Conservation (phyloP, 2,329 filamentous ascomycete genomes). For the Sphaerostilbella broomeana region DNA sequence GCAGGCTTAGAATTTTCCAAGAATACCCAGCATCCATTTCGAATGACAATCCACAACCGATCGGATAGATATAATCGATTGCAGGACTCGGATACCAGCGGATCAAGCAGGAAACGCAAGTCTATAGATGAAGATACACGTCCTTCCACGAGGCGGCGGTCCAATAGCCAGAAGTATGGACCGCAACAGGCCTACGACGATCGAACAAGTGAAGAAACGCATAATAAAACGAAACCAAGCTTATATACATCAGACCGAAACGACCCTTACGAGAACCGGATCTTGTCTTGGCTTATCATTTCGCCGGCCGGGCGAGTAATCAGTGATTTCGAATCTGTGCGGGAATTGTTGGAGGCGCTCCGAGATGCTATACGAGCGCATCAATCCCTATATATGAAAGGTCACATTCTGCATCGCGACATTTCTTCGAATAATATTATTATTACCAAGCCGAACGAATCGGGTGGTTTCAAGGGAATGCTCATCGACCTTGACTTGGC, state of each 20-base stretch:
- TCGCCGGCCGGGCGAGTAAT: slow-evolving; percentile 12
- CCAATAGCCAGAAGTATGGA: too few species aligned
- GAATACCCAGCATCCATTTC: too few species aligned
- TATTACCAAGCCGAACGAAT: slow-evolving; percentile 8
- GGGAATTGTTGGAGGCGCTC: slow-evolving; percentile 8
- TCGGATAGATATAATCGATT: too few species aligned
- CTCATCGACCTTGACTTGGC: slow-evolving; percentile 13
- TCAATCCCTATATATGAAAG: slow-evolving; percentile 4
- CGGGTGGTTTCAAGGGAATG: slow-evolving; percentile 12
- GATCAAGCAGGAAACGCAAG: too few species aligned
- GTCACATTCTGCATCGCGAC: slow-evolving; percentile 9
- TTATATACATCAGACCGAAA: slow-evolving; percentile 10
- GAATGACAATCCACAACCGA: too few species aligned
- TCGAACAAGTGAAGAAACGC: too few species aligned
- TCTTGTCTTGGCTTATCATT: slow-evolving; percentile 11
- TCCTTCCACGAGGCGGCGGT: too few species aligned
- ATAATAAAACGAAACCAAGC: too few species aligned
- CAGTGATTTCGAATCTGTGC: slow-evolving; percentile 6
- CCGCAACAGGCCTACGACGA: too few species aligned
- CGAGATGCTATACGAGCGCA: slow-evolving; percentile 10
- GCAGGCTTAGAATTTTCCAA: too few species aligned
- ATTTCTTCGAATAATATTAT: slow-evolving; percentile 12
- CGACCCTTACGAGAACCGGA: slow-evolving; percentile 14
- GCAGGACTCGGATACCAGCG: too few species aligned
- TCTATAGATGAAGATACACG: too few species aligned